These are phyloP conservation scores for Rhizodiscina lignyota DNA, from an alignment of 495 filamentous ascomycete genomes.

Conservation along the genomic window DNA sequence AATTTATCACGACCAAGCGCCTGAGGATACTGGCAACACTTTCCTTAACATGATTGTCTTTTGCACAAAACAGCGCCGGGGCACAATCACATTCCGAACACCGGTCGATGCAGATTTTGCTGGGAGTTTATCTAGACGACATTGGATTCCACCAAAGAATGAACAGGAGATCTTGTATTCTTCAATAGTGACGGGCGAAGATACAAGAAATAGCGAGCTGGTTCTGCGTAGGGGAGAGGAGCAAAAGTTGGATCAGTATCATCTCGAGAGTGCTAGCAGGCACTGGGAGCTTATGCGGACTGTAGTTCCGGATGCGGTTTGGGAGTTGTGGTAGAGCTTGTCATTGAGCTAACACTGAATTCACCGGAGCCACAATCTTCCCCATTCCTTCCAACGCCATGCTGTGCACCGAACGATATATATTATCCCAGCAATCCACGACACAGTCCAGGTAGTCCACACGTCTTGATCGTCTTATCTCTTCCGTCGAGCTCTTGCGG, in stretches of 20 bases:
- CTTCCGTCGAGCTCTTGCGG: too few relatives aligned
- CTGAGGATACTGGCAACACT: constrained; percentile 18
- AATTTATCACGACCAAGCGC: constrained; percentile 64
- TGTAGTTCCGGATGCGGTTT: constrained; percentile 61
- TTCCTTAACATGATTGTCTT: constrained; percentile 90
- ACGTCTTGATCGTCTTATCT: too few relatives aligned
- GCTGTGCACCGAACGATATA: too few relatives aligned
- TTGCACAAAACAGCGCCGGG: constrained; percentile 36
- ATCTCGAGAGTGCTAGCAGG: constrained; percentile 54
- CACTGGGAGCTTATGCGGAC: constrained; percentile 88
- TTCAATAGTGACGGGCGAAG: constrained; percentile 20
- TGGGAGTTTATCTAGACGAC: constrained; percentile 47
- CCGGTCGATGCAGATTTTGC: constrained; percentile 52
- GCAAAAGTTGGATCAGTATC: constrained; percentile 45
- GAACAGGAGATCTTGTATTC: constrained; percentile 47
- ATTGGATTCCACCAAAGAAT: constrained; percentile 53
- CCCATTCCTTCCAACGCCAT: too few relatives aligned
- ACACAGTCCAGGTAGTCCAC: too few relatives aligned
- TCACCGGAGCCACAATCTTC: too few relatives aligned
- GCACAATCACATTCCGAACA: constrained; percentile 31
- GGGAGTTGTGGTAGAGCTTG: constrained; percentile 92
- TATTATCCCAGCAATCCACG: too few relatives aligned
- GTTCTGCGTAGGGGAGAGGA: constrained; percentile 40
- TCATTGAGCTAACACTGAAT: too few relatives aligned
- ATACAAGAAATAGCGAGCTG: constrained; percentile 16